Base-by-base conservation (phyloP, 2,329 filamentous ascomycete species). In the Cordyceps javanica region DNA sequence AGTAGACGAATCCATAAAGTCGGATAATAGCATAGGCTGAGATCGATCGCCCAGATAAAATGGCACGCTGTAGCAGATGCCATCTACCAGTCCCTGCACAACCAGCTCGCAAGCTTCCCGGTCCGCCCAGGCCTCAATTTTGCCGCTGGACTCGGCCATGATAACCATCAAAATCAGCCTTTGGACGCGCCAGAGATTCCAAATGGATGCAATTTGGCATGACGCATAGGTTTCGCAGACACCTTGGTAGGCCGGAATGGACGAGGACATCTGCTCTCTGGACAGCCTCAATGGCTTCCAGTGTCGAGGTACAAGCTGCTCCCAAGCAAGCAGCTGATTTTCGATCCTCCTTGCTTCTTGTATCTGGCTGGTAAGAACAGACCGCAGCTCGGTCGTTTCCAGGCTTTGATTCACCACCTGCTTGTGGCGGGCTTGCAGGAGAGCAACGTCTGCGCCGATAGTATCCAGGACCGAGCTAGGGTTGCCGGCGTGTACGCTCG, bases 201-300 rank as follows among this genome's bases (percentile, higher is more conserved):
- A 57, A n/a, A 57, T 42, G 1, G 42, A 19, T 8, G 55, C 55
- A 26, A 57, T 32, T 5, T 57, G 55, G 46, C 45, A 57, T 9
- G 55, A 41, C 11, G 36, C 23, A 25, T 45, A 51, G 2, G 42
- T 16, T 13, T 42, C 46, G 34, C 44, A 50, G 10, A 21, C 9
- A 19, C 5, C 14, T 7, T 45, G 38, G n/a, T 57, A 45, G 3
- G 55, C 36, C 3, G 46, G 13, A 42, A 51, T 44, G 1, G 55
- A 57, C 3, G 26, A 19, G 14, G 21, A 30, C 16, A 55, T n/a
- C 28, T 55, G 41, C 8, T 10, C 4, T 13, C 21, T 13, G 19
- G 21, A 19, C 39, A 55, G 41, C 19, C 52, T 36, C 14, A 23
- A 39, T 21, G 42, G 53, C 10, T 7, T 34, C 52, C 32, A 55